Base-by-base conservation (phyloP, 176 grass and related monocot genomes). In the Pharus latifolius region DNA sequence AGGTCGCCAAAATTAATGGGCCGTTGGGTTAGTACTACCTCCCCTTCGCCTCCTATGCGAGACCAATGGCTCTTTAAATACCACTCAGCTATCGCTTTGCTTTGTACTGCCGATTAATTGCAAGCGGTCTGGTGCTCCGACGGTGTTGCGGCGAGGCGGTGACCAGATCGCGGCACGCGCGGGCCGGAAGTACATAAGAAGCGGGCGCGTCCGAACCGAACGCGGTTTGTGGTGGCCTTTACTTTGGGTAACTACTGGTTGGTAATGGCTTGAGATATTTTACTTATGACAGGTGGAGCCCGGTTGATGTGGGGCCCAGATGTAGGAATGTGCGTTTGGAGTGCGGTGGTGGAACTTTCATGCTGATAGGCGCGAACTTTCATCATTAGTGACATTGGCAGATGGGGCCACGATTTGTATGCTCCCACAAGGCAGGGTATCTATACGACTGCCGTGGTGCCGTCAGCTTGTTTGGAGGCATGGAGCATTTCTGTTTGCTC, bases 1-100 rank as follows among this genome's bases (percentile, higher is more conserved):
- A 55, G 57, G 64, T 51, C 56, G 70, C 49, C 56, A 56, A 62
- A 46, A 57, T 80, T 76, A 80, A 86, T 86, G 77, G 77, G 70
- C 38, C 29, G 6, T 24, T 30, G 29, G 58, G 62, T 80, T 53
- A 85, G 59, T 20, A 53, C 63, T 65, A 43, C 58, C 16, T 14
- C 23, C 14, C 35, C 41, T 2, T 5, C 40, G 44, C 5, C 49
- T 6, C 35, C 34, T 28, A 60, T 67, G 60, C 41, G 50, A 17
- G 44, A 51, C 60, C 7, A 59, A 60, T 53, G 60, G 5, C 82
- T 47, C 59, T 43, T 30, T n/a, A 52, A 43, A 55, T 17, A 16
- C 4, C 19, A 2, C 26, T 7, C 61, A 35, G 37, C 32, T 3
- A 23, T n/a, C 6, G 11, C 35, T 19, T 23, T n/a, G 33, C 18